Evolutionary conservation across 2,329 filamentous ascomycete species (phyloP), one percentile per base, ranked within the genome.

Genomic region (Exophiala mesophila): DNA sequence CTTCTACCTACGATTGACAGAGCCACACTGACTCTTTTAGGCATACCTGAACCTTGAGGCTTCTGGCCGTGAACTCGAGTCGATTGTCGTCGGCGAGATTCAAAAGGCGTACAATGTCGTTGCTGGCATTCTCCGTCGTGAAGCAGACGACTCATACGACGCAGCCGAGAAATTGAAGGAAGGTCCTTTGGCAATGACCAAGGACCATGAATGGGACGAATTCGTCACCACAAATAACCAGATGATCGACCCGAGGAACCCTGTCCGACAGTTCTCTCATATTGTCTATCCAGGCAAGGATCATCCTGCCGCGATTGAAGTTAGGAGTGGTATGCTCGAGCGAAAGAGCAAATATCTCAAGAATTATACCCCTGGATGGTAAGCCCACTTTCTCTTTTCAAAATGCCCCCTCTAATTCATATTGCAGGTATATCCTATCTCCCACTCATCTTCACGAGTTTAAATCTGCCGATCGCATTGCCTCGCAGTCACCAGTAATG

Each of bases 321-420:
- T 98, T 39, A 77, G 89, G 47, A 87, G 88, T 15, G 92, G 92
- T 2, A 81, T 96, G 66, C 72, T 98, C 24, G 92, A 98, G 70
- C 83, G 92, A 54, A 97, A 97, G 80, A 95, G 88, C 76, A 98
- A 97, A 62, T 98, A 97, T 59, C 71, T 98, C 49, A 97, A 96
- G 72, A 96, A 89, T 63, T 96, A 96, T 64, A 92, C 89, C 5
- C 85, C 88, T 18, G 90, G 90, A 60, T 97, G 90, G 89, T 90
- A 71, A 67, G 82, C 70, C 10, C 29, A 15, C 3, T 36, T 33
- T 15, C 36, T 45, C 7, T 4, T 4, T 18, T 40, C 55, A 39
- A 13, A 29, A 41, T 40, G 35, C 28, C 34, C 1, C 45, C 5
- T 15, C n/a, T n/a, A n/a, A n/a, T n/a, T n/a, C n/a, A n/a, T n/a